These are phyloP conservation scores for Saksenaea vasiformis DNA, from an alignment of 371 early-diverging fungal genomes.

Conservation along the genomic window DNA sequence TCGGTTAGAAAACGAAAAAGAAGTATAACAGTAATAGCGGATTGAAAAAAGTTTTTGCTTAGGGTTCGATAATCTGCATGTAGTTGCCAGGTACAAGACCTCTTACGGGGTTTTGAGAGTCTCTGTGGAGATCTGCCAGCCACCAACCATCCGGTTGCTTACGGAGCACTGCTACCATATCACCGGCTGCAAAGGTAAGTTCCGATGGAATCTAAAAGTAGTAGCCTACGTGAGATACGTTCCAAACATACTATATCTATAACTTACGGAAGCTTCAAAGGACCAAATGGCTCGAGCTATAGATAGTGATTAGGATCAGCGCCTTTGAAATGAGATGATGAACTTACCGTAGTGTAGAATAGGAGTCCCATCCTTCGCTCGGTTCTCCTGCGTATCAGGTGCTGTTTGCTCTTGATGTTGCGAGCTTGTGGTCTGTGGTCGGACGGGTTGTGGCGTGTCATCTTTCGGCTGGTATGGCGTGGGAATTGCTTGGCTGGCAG, in stretches of 20 bases:
- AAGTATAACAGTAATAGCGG: neutral
- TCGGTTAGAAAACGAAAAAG: neutral
- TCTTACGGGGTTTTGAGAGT: constrained; percentile 15
- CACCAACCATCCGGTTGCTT: constrained; percentile 40
- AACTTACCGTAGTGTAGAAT: constrained; percentile 19
- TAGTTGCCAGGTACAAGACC: constrained; percentile 39
- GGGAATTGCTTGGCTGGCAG: neutral
- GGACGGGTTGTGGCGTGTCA: neutral
- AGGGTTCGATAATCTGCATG: constrained; percentile 8
- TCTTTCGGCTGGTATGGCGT: neutral
- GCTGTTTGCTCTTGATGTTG: constrained; percentile 11
- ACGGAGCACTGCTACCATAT: constrained; percentile 25
- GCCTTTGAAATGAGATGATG: neutral
- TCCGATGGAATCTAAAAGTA: constrained; percentile 18
- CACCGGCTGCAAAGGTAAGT: constrained; percentile 23
- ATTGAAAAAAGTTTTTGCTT: neutral
- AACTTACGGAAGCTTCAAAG: neutral
- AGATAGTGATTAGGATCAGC: neutral
- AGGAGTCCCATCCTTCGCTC: neutral
- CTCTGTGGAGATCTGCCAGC: constrained; percentile 17
- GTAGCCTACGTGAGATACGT: neutral
- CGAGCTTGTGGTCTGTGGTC: neutral
- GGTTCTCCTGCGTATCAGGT: neutral
- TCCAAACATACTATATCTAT: neutral
- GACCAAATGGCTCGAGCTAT: constrained; percentile 1